phyloP scores from a whole-genome alignment of 805 yeast species.

The Teunomyces aglyptinius region DNA sequence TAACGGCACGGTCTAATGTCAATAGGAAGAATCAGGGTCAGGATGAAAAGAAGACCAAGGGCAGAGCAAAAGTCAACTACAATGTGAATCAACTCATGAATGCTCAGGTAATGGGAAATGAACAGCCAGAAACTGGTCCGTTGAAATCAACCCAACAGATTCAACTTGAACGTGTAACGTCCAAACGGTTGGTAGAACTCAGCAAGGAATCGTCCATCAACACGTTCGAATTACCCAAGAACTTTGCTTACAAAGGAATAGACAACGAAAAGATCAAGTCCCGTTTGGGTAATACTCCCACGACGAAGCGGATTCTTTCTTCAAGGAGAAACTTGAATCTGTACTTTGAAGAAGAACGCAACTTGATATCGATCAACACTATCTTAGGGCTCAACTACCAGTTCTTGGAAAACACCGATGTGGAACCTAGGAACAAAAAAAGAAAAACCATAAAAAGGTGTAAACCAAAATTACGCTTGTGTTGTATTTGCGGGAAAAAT shows the following conservation, averaged over 20 bases:
- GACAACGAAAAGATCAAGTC: slow-evolving; percentile 22
- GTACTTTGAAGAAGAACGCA: slow-evolving; percentile 46
- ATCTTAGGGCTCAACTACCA: slow-evolving; percentile 41
- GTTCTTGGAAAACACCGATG: slow-evolving; percentile 36
- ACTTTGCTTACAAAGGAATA: slow-evolving; percentile 34
- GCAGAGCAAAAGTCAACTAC: slow-evolving; percentile 43
- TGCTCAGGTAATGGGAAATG: slow-evolving; percentile 38
- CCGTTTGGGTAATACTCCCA: slow-evolving; percentile 42
- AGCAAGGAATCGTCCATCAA: slow-evolving; percentile 28
- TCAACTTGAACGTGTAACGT: slow-evolving; percentile 38
- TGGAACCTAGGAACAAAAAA: slow-evolving; percentile 13
- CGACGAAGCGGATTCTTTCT: slow-evolving; percentile 41
- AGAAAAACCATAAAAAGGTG: slow-evolving; percentile 13
- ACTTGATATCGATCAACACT: slow-evolving; percentile 41
- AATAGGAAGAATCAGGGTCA: slow-evolving; percentile 14
- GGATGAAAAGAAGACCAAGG: slow-evolving; percentile 26
- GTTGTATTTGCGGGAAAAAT: slow-evolving; percentile 40
- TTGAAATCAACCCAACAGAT: slow-evolving; percentile 42
- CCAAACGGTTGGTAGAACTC: slow-evolving; percentile 35
- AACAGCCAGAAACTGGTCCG: slow-evolving; percentile 30
- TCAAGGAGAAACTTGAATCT: slow-evolving; percentile 42
- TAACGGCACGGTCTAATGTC: slow-evolving; percentile 37
- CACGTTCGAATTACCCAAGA: slow-evolving; percentile 43
- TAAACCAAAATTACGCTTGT: slow-evolving; percentile 35
- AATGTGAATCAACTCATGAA: slow-evolving; percentile 42